Evolutionary conservation across 345 rosid genomes (phyloP).

Genomic region (Gossypium longicalyx): DNA sequence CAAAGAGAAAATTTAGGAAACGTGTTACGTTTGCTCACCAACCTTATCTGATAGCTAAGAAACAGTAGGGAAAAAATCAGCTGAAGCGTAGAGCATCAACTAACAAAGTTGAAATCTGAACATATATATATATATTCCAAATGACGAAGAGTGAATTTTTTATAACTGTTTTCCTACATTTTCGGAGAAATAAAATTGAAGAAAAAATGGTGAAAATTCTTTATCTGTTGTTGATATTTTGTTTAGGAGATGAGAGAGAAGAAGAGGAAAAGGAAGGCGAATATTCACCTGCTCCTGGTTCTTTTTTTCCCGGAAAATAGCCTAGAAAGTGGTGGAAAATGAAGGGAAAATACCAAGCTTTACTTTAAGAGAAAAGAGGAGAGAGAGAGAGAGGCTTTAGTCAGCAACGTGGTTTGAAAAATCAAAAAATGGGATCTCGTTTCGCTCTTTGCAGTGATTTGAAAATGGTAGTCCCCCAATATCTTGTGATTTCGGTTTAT

Average conservation of each 20-base stretch:
- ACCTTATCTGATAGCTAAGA: not conserved
- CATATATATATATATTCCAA: not conserved
- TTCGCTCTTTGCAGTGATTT: not conserved
- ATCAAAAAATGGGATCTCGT: not conserved
- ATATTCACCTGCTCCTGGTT: conserved; percentile 32
- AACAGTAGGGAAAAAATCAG: not conserved
- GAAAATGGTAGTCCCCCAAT: not conserved
- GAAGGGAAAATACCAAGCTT: conserved; percentile 7
- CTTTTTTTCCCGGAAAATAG: conserved; percentile 33
- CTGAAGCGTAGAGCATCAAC: not conserved
- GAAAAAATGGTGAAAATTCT: not conserved
- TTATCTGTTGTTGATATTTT: not conserved
- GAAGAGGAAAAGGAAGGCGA: not conserved
- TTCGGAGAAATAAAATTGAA: conserved; percentile 5
- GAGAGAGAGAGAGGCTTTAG: conserved; percentile 14
- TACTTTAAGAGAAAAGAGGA: conserved; percentile 17
- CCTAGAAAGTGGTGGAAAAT: conserved; percentile 33
- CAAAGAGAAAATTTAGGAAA: not conserved
- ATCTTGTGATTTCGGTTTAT: not conserved
- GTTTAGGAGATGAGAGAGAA: not conserved
- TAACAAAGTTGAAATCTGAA: not conserved
- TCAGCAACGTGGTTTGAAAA: not conserved
- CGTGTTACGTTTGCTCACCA: not conserved
- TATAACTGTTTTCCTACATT: not conserved
- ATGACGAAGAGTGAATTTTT: not conserved